A percentile compares a stretch with the other conserved stretches of the same genome.
Evolutionary conservation across 2,329 filamentous ascomycete species (phyloP).

Genomic region (Colletotrichum sp.): DNA sequence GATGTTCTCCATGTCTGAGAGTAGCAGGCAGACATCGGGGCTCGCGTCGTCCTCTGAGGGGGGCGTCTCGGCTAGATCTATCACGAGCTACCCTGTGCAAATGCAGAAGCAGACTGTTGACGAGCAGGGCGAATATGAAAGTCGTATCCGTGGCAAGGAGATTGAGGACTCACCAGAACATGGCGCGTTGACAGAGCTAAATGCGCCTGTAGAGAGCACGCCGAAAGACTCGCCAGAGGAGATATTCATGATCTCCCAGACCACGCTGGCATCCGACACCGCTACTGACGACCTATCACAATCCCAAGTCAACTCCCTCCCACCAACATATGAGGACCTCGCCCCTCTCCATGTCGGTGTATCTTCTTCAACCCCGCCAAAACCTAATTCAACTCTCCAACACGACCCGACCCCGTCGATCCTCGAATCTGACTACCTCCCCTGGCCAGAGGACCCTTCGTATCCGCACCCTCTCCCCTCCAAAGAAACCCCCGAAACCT

Average conservation of each 20-base stretch:
- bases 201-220: neutral
- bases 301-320: conserved; percentile 7
- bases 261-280: conserved; percentile 37
- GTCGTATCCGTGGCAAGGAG: conserved; percentile 48
- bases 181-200: neutral
- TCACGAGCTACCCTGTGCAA: conserved; percentile 13
- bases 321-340: conserved; percentile 3
- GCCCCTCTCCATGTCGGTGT: conserved; percentile 21
- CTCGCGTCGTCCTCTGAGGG: conserved; percentile 40
- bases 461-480: conserved; percentile 53
- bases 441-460: conserved; percentile 60
- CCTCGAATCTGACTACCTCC: conserved; percentile 64
- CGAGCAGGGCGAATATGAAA: conserved; percentile 45
- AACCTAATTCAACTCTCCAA: conserved; percentile 32
- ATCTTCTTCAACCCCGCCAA: conserved; percentile 27
- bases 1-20: conserved; percentile 63
- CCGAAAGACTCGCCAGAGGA: conserved; percentile 39
- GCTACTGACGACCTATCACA: conserved; percentile 32
- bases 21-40: conserved; percentile 43
- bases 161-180: conserved; percentile 29
- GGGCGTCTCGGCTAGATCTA: neutral
- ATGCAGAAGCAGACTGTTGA: conserved; percentile 25
- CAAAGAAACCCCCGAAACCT: neutral
- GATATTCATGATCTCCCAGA: conserved; percentile 52
- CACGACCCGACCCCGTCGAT: conserved; percentile 46